Base-by-base conservation (phyloP, 208 protist genomes). In the Trypanosoma lewisi region DNA sequence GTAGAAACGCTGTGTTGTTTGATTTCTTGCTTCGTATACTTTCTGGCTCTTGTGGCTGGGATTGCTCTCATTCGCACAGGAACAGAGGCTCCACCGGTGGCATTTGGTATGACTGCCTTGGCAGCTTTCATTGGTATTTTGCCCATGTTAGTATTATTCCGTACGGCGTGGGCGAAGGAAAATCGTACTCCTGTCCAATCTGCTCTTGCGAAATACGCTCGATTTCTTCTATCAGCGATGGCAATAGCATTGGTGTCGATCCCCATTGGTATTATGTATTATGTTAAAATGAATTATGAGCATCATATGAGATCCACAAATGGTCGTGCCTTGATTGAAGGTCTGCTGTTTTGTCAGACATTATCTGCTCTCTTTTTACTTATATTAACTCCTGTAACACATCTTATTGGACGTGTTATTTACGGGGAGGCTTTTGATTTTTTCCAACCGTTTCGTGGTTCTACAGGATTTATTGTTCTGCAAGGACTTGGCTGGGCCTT, bases 401-500 rank as follows among this genome's bases (percentile, higher is more conserved):
- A 85, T 36, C 57, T 79, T 6, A 49, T 65, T 11, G 85, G 82
- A 3, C 63, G 62, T 7, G 57, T 79, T 17, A 67, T 91, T 47
- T 76, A 89, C 48, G 80, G 73, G 9, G 74, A 77, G 2, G 47
- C 49, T 5, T 89, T 84, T 51, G 63, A 60, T 51, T 63, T 87
- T 23, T 72, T 87, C 17, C 27, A 71, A 44, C 47, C 56, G 21
- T 74, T 66, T 68, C 45, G 59, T 63, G 68, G 68, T 62, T 69
- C 61, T 27, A 17, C 12, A 31, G 52, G 14, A 28, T 83, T 87
- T 58, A 37, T 91, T 28, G 23, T 81, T 44, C 48, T 89, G n/a
- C 87, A 94, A 30, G 82, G 54, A 12, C 11, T 76, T 16, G 73
- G 78, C 59, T 87, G 73, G 73, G 61, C 81, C 4, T 70, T 79